Evolutionary conservation across 331 rosid genomes (phyloP).

Genomic region (Prunus yedoensis): DNA sequence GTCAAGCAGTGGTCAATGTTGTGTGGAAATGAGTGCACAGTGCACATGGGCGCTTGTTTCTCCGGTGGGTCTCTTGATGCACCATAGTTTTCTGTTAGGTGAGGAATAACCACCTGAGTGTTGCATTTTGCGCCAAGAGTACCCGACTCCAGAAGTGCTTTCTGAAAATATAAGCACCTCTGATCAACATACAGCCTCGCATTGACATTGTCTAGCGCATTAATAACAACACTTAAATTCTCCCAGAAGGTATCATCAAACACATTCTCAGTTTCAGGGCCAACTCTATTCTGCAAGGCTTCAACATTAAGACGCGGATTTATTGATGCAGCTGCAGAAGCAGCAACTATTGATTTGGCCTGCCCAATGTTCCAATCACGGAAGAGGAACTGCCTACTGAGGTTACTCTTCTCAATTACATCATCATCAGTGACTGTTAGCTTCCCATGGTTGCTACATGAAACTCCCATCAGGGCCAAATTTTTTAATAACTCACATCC

Average conservation of each 20-base stretch:
- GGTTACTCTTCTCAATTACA: constrained; percentile 96
- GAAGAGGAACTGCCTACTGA: constrained; percentile 95
- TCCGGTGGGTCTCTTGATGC: constrained; percentile 99
- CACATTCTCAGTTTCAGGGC: constrained; percentile 89
- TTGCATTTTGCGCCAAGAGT: constrained; percentile 98
- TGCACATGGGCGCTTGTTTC: constrained; percentile 99
- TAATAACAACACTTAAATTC: constrained; percentile 71
- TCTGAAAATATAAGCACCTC: constrained; percentile 95
- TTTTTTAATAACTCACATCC: constrained; percentile 94
- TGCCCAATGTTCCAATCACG: constrained; percentile 99
- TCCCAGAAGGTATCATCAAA: constrained; percentile 90
- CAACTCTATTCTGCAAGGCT: constrained; percentile 93
- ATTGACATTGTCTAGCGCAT: constrained; percentile 93
- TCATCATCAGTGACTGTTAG: constrained; percentile 92
- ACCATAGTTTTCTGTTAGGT: constrained; percentile 93
- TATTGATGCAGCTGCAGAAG: constrained; percentile 79
- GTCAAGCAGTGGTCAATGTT: constrained; percentile 98
- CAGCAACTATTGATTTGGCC: constrained; percentile 94
- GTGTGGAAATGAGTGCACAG: constrained; percentile 97
- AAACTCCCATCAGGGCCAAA: constrained; percentile 94
- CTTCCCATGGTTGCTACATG: constrained; percentile 76
- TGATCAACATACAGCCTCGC: constrained; percentile 94
- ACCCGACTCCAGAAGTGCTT: constrained; percentile 97
- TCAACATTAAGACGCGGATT: constrained; percentile 66
- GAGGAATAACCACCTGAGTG: constrained; percentile 98